Base-by-base conservation (phyloP, 2,329 filamentous ascomycete genomes). In the Fusarium protoensiforme region DNA sequence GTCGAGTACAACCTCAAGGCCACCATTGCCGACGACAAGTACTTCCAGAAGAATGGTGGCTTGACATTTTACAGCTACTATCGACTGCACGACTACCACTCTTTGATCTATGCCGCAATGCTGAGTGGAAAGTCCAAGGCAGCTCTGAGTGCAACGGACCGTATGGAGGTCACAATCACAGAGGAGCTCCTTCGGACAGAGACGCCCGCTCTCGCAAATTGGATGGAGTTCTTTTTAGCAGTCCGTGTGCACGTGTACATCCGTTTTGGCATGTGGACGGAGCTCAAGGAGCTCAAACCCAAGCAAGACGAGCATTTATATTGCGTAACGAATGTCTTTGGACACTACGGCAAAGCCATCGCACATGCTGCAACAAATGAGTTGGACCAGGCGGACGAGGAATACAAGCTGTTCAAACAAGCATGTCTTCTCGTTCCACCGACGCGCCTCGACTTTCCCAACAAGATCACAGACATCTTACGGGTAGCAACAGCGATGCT, bases 41-140 rank as follows among this genome's bases (percentile, higher is more conserved):
- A 89, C 77, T 84, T 1, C 83, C 85, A 9, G 84, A 87, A 11
- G 92, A 92, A 0, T 10, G 83, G 89, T n/a, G n/a, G n/a, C 0
- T 80, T 89, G 69, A 92, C 93, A 79, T 95, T 95, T 79, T 95
- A 95, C 82, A 92, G 91, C 0, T 86, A 94, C 9, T 95, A 95
- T 79, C 88, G 93, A 13, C 88, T 89, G 63, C 93, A 96, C 79
- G 86, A 95, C 77, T 92, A 91, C 75, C 93, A 95, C 78, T 94
- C 93, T 72, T 87, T 89, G 5, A 88, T 95, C 61, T 95, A 95
- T 78, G 91, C 91, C 2, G 92, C 93, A 65, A 93, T 95, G 92
- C 92, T 95, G 73, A 88, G 92, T 0, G 93, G 91, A 0, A 88
- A 92, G 78, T 92, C 86, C 1, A 78, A 82, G 31, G 84, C 91